Evolutionary conservation across 495 filamentous ascomycete species (phyloP).

Genomic region (Usnea hakonensis): DNA sequence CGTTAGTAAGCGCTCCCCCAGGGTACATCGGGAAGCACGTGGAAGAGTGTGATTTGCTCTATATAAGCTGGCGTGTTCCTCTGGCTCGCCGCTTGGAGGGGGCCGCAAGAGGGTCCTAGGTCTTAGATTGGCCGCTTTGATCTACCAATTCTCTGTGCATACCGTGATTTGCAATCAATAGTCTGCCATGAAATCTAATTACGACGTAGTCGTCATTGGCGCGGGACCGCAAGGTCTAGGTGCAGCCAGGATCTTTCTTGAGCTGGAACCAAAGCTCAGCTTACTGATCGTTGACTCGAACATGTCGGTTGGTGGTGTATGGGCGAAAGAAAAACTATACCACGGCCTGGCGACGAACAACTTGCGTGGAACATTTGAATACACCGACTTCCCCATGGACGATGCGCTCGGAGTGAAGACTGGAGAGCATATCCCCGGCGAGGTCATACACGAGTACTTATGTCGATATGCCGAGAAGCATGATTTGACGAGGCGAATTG

Average conservation of each 20-base stretch:
- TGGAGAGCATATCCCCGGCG: conserved; percentile 61
- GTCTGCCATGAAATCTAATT: neutral
- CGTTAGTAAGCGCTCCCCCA: no score
- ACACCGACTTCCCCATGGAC: conserved; percentile 67
- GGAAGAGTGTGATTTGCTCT: neutral
- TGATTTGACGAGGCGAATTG: conserved; percentile 46
- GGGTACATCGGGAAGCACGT: no score
- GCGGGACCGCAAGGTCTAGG: conserved; percentile 54
- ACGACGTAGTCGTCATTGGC: conserved; percentile 15
- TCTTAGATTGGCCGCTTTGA: neutral
- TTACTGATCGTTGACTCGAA: conserved; percentile 49
- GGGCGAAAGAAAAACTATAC: conserved; percentile 58
- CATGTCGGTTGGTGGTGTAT: conserved; percentile 59
- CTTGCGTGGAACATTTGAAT: conserved; percentile 58
- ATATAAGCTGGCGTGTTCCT: neutral
- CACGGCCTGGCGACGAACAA: conserved; percentile 60
- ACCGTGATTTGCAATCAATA: neutral
- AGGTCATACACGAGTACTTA: conserved; percentile 59
- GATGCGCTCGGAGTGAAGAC: conserved; percentile 49
- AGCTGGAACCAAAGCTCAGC: conserved; percentile 43
- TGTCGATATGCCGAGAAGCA: conserved; percentile 54
- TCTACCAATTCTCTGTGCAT: neutral
- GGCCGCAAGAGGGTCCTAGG: neutral
- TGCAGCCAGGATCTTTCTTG: conserved; percentile 51
- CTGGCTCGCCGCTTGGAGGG: neutral